Evolutionary conservation across 805 yeast genomes (phyloP).

Genomic region (Helenozyma baotianmanensis): DNA sequence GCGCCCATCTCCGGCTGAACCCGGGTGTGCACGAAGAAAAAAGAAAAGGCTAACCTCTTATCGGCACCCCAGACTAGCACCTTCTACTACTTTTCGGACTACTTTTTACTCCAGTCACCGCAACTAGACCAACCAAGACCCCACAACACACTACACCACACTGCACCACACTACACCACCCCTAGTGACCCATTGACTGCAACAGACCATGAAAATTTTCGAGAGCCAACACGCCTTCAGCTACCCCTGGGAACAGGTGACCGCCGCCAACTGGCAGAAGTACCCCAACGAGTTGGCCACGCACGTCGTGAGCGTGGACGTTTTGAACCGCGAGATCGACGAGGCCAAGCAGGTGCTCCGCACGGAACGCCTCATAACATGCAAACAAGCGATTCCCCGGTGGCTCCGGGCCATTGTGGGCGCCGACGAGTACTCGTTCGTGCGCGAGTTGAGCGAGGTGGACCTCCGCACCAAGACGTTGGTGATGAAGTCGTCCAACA

Average conservation of each 20-base stretch:
- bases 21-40: too few relatives aligned
- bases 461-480: conserved; percentile 62
- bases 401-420: conserved; percentile 79
- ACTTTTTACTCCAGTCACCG: too few relatives aligned
- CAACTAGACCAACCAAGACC: too few relatives aligned
- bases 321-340: conserved; percentile 66
- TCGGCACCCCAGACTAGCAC: too few relatives aligned
- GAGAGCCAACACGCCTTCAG: conserved; percentile 63
- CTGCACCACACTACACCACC: too few relatives aligned
- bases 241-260: conserved; percentile 91
- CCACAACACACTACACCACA: too few relatives aligned
- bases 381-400: conserved; percentile 78
- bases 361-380: conserved; percentile 85
- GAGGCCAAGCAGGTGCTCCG: conserved; percentile 47
- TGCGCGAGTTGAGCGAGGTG: conserved; percentile 84
- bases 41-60: too few relatives aligned
- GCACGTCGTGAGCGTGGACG: conserved; percentile 93
- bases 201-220: conserved; percentile 87
- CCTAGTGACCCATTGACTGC: too few relatives aligned
- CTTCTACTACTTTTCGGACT: too few relatives aligned
- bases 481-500: conserved; percentile 78
- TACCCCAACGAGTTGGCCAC: conserved; percentile 93
- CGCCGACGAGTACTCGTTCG: conserved; percentile 66
- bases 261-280: conserved; percentile 95
- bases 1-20: too few relatives aligned